phyloP scores from a whole-genome alignment of 1,139 yeast genomes.

The Sugiyamaella castrensis region DNA sequence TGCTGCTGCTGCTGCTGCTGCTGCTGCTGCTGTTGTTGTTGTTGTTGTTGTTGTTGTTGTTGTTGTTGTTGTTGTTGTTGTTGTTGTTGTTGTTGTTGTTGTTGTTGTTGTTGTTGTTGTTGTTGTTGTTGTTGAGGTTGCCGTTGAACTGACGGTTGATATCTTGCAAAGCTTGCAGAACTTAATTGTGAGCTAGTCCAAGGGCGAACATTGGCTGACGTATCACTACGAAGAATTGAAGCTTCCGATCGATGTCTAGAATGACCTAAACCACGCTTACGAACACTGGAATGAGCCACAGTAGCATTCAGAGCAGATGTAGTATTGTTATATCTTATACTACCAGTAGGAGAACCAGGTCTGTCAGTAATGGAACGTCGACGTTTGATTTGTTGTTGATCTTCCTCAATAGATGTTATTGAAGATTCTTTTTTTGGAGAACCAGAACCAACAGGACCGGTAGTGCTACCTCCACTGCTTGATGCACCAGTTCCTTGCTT shows the following conservation, averaged over 20 bases:
- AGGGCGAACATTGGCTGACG: constrained; percentile 1
- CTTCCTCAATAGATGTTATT: constrained; percentile 7
- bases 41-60: background rate
- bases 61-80: background rate
- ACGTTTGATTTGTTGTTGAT: constrained; percentile 20
- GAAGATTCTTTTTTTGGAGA: constrained; percentile 18
- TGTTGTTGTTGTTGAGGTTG: background rate
- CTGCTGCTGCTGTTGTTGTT: background rate
- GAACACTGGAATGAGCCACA: constrained; percentile 20
- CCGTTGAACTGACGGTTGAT: constrained; percentile 7
- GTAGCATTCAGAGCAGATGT: constrained; percentile 23
- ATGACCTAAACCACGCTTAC: constrained; percentile 31
- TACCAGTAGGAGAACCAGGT: constrained; percentile 18
- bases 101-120: background rate
- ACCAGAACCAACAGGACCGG: background rate
- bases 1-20: background rate
- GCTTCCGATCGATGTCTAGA: constrained; percentile 36
- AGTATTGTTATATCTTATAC: constrained; percentile 2
- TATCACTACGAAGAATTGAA: constrained; percentile 21
- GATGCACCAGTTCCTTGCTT: constrained; percentile 9
- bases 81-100: background rate
- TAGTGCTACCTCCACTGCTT: background rate
- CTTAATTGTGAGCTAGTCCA: constrained; percentile 11
- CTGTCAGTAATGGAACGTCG: constrained; percentile 24
- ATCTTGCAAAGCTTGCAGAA: constrained; percentile 9